These are phyloP conservation scores for Penicillium sp. DNA, from an alignment of 2,329 filamentous ascomycete species.

Conservation along the genomic window DNA sequence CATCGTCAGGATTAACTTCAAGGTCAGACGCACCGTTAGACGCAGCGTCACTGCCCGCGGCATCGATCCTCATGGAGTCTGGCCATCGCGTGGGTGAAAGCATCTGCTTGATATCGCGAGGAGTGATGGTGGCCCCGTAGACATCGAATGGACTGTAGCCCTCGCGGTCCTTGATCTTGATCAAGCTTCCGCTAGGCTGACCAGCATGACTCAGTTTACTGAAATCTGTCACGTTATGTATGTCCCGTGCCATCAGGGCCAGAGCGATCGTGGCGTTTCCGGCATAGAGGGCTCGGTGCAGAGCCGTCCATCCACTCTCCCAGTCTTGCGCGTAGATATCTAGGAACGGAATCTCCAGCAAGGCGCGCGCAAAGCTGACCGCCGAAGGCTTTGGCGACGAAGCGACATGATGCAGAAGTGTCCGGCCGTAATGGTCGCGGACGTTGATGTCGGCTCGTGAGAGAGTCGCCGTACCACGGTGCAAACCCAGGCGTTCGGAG, in stretches of 20 bases:
- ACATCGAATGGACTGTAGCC: slow-evolving; percentile 93
- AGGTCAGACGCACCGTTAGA: slow-evolving; percentile 31
- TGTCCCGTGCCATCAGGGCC: slow-evolving; percentile 74
- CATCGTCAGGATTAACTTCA: slow-evolving; percentile 51
- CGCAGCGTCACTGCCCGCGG: slow-evolving; percentile 38
- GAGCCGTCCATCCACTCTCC: slow-evolving; percentile 93
- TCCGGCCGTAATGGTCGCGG: slow-evolving; percentile 76
- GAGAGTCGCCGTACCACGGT: slow-evolving; percentile 36
- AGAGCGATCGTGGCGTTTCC: slow-evolving; percentile 86
- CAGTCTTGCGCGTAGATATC: slow-evolving; percentile 84
- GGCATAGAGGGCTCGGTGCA: slow-evolving; percentile 85
- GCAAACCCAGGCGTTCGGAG: slow-evolving; percentile 37
- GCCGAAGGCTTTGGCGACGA: slow-evolving; percentile 70
- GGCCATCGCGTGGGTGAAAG: slow-evolving; percentile 34
- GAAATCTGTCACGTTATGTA: slow-evolving; percentile 62
- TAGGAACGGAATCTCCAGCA: slow-evolving; percentile 76
- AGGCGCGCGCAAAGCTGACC: slow-evolving; percentile 69
- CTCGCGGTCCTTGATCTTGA: slow-evolving; percentile 94
- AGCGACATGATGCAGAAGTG: slow-evolving; percentile 77
- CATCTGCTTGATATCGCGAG: slow-evolving; percentile 59
- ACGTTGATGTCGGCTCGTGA: slow-evolving; percentile 73
- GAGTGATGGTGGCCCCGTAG: slow-evolving; percentile 80
- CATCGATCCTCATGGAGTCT: slow-evolving; percentile 45
- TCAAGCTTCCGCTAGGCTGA: slow-evolving; percentile 67
- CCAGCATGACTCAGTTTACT: slow-evolving; percentile 55